A percentile compares a stretch with the other conserved stretches of the same genome.
These are phyloP conservation scores for Colletotrichum graminicola DNA, from an alignment of 2,329 filamentous ascomycete species.

Conservation along the genomic window DNA sequence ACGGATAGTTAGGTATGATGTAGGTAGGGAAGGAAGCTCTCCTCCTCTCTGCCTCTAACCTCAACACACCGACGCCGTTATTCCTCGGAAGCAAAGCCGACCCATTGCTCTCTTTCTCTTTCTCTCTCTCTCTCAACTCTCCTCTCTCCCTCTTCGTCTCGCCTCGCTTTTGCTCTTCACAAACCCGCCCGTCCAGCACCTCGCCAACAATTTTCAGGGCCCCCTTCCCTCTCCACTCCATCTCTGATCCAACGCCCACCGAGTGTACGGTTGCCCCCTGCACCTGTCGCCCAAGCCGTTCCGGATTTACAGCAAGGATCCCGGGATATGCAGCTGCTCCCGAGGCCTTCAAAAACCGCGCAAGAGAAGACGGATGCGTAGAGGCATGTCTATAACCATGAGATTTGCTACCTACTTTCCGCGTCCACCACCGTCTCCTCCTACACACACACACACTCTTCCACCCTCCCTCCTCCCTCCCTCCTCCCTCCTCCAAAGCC, in stretches of 20 bases:
- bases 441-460: no score
- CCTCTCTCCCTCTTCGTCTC: background rate
- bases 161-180: background rate
- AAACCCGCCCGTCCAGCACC: background rate
- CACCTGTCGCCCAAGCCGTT: slow-evolving; percentile 37
- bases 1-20: no score
- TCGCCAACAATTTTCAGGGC: slow-evolving; percentile 6
- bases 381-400: no score
- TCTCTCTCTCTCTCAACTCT: background rate
- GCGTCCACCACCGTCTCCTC: no score
- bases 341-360: background rate
- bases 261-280: slow-evolving; percentile 34
- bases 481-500: no score
- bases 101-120: background rate
- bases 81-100: background rate
- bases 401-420: no score
- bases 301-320: slow-evolving; percentile 40
- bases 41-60: background rate
- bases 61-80: background rate
- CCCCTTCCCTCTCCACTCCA: slow-evolving; percentile 3
- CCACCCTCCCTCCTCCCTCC: no score
- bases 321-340: slow-evolving; percentile 11
- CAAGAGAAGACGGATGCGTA: background rate
- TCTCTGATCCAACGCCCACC: slow-evolving; percentile 1
- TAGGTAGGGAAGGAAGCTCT: background rate